These are phyloP conservation scores for Perilla frutescens DNA, from an alignment of 257 asterid species.

Conservation along the genomic window DNA sequence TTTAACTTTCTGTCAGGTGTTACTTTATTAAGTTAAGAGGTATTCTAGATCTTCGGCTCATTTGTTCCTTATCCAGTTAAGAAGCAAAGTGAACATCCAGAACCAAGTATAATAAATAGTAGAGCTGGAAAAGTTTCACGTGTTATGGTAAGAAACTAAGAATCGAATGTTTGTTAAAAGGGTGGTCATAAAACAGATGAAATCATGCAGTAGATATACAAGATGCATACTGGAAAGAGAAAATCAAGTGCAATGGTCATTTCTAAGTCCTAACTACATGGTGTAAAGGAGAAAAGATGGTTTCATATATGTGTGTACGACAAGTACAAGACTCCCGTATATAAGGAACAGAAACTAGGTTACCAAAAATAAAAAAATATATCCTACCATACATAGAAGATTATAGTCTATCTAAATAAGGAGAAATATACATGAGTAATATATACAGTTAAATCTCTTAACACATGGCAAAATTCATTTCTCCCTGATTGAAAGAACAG, in stretches of 20 bases:
- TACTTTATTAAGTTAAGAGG: not conserved
- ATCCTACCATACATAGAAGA: too few relatives aligned
- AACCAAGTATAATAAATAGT: not conserved
- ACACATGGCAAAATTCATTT: too few relatives aligned
- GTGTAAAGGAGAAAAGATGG: too few relatives aligned
- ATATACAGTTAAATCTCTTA: too few relatives aligned
- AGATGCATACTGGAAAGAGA: not conserved
- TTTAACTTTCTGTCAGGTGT: not conserved
- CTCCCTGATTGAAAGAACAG: not conserved
- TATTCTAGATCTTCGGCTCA: not conserved
- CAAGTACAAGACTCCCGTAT: too few relatives aligned
- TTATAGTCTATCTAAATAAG: too few relatives aligned
- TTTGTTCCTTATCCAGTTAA: not conserved
- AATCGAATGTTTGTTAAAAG: constrained; percentile 4
- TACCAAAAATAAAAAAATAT: too few relatives aligned
- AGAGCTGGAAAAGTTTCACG: not conserved
- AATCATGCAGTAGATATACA: constrained; percentile 12
- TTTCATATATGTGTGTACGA: too few relatives aligned
- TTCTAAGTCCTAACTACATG: not conserved
- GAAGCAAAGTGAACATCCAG: not conserved
- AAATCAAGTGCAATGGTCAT: not conserved
- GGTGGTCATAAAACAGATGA: not conserved
- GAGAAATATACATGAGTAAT: too few relatives aligned
- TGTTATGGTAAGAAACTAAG: not conserved
- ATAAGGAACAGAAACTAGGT: too few relatives aligned